Conservation (phyloP, 2,329 filamentous ascomycete species). For the Dactylella cylindrospora region DNA sequence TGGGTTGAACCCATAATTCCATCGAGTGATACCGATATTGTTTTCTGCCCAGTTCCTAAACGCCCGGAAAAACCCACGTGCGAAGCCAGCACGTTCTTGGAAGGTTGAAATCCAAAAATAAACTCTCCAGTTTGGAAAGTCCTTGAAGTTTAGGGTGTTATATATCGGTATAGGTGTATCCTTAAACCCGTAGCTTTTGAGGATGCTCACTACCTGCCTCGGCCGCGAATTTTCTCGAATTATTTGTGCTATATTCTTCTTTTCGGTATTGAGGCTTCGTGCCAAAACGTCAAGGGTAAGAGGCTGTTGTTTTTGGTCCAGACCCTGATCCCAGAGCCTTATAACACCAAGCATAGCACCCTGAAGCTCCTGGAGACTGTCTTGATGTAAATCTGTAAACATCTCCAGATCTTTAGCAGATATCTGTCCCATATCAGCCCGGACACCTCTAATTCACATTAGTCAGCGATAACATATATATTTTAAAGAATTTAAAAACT, state of each 20-base stretch:
- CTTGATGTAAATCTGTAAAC: constrained; percentile 5
- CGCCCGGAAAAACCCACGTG: neutral
- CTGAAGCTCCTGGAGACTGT: constrained; percentile 8
- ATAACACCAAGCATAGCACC: constrained; percentile 6
- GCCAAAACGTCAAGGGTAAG: constrained; percentile 10
- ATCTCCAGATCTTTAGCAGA: neutral
- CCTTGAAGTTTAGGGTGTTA: neutral
- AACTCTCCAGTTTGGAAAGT: no score
- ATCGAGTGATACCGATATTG: constrained; percentile 11
- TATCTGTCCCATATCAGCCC: constrained; percentile 5
- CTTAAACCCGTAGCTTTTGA: constrained; percentile 4
- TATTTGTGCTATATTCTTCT: no score
- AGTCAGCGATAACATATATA: no score
- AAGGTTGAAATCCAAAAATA: no score
- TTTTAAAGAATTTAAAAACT: no score
- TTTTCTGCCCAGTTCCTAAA: constrained; percentile 17
- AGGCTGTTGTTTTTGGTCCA: neutral
- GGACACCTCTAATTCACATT: constrained; percentile 1
- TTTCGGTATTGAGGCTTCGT: neutral
- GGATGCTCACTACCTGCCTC: neutral
- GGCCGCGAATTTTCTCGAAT: neutral
- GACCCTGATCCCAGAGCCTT: constrained; percentile 9
- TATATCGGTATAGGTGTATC: neutral
- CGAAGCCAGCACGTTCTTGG: no score
- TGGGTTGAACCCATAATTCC: constrained; percentile 8